Percentiles rank a stretch among this genome's conserved stretches.
Evolutionary conservation across 148 eudicot genomes (phyloP).

Genomic region (Tetragonia tetragonoides): DNA sequence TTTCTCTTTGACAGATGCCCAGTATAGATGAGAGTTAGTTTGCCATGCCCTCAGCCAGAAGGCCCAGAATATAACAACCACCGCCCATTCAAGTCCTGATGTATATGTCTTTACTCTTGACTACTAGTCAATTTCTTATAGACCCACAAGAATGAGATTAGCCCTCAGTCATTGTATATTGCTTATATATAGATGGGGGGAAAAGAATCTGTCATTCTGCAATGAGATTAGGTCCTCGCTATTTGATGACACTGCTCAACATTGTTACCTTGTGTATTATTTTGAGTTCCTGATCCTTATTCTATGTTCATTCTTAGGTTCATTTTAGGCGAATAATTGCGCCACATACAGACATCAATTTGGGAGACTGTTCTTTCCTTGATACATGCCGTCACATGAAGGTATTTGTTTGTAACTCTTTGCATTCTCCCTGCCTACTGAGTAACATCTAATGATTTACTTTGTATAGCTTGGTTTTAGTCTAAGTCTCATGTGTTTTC

Average conservation of each 20-base stretch:
- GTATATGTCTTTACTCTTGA: no score
- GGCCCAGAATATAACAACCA: no score
- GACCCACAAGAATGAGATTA: no score
- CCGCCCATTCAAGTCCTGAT: no score
- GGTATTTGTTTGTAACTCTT: constrained; percentile 36
- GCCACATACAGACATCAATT: constrained; percentile 79
- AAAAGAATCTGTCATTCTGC: neutral
- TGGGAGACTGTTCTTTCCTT: constrained; percentile 95
- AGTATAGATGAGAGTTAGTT: neutral
- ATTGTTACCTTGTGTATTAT: neutral
- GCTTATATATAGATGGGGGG: neutral
- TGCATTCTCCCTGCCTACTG: neutral
- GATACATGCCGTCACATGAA: constrained; percentile 99
- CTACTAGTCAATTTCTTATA: no score
- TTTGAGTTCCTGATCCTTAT: neutral
- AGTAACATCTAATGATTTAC: neutral
- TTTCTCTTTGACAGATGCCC: neutral
- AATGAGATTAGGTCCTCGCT: neutral
- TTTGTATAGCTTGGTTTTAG: neutral
- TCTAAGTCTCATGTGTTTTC: neutral
- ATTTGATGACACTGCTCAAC: neutral
- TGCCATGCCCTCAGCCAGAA: neutral
- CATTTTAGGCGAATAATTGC: constrained; percentile 97
- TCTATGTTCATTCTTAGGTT: constrained; percentile 47
- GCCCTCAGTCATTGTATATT: neutral